Conservation (phyloP, 208 protist genomes). For the Blechomonas ayalai region DNA sequence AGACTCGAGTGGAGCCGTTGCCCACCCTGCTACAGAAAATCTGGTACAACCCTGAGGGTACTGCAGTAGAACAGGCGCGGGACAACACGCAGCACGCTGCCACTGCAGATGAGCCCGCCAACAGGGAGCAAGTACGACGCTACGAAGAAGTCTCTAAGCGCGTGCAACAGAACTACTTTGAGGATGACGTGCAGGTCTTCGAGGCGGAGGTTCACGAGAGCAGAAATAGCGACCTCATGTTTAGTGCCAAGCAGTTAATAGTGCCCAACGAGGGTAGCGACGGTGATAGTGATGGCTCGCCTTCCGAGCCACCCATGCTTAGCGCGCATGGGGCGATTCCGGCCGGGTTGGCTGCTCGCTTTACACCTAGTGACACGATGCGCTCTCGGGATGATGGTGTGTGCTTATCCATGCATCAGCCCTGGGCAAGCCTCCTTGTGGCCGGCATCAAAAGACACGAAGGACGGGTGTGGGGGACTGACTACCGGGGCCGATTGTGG, state of each 20-base stretch:
- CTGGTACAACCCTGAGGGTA: constrained; percentile 74
- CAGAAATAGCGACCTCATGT: constrained; percentile 16
- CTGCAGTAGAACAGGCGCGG: constrained; percentile 16
- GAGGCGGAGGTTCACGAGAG: constrained; percentile 13
- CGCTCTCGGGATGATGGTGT: constrained; percentile 69
- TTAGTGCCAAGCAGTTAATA: constrained; percentile 12
- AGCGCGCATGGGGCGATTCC: background rate
- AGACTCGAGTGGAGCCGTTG: constrained; percentile 38
- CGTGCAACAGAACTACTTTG: constrained; percentile 84
- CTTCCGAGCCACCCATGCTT: background rate
- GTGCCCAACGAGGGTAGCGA: constrained; percentile 2
- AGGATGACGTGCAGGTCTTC: constrained; percentile 67
- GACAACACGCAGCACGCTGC: constrained; percentile 4
- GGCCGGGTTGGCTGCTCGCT: constrained; percentile 7
- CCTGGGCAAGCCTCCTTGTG: constrained; percentile 88
- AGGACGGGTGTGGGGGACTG: constrained; percentile 75
- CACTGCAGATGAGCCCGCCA: constrained; percentile 3
- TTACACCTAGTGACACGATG: constrained; percentile 48
- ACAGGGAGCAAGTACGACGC: constrained; percentile 11
- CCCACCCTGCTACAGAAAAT: constrained; percentile 73
- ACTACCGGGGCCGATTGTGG: constrained; percentile 89
- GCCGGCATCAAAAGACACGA: constrained; percentile 90
- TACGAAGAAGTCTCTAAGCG: constrained; percentile 61
- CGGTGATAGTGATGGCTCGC: constrained; percentile 1
- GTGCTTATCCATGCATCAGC: constrained; percentile 92